Base-by-base conservation (phyloP, 805 yeast species). In the Yamadazyma kitorensis region DNA sequence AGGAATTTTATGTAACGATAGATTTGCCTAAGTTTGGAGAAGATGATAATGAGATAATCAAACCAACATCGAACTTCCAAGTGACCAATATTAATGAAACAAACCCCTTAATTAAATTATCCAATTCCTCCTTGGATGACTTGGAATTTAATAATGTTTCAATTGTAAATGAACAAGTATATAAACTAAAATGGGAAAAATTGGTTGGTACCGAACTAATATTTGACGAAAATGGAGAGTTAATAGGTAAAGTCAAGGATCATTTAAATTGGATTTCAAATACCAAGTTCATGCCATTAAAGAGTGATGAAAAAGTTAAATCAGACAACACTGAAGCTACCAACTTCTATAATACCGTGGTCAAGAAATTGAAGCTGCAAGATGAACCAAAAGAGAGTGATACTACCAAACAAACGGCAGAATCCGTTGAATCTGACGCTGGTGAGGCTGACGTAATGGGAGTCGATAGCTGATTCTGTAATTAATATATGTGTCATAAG, bases 161-260 rank as follows among this genome's bases (percentile, higher is more conserved):
- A 15, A 55, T 63, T 6, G 55, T 61, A 3, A 70, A 67, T 39
- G 71, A 70, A 13, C 64, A 72, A 24, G 57, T 86, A 4, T 86
- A 78, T 53, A 76, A 78, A 55, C 93, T 95, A 2, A 61, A 68
- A 15, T 89, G 97, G 96, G 68, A 72, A 27, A 74, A 74, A 35
- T 57, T 86, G 3, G 80, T 86, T 1, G 98, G 98, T 0, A 83
- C 94, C 0, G 96, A 66, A 31, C 46, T 64, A 36, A 47, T 67
- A 2, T 62, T 66, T 39, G 71, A 68, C 40, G 73, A 67, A 30
- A 53, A 63, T 37, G 73, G 72, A 0, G 66, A 66, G 22, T 44
- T 61, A 25, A 49, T 65, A 20, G 69, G 70, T 0, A 56, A 57
- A 19, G 70, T 64, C 6, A 48, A 54, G 11, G 72, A 68, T 37